Percentiles rank a stretch among this genome's conserved stretches.
Evolutionary conservation across 1,139 yeast species (phyloP).

Genomic region (Debaryomyces robertsiae): DNA sequence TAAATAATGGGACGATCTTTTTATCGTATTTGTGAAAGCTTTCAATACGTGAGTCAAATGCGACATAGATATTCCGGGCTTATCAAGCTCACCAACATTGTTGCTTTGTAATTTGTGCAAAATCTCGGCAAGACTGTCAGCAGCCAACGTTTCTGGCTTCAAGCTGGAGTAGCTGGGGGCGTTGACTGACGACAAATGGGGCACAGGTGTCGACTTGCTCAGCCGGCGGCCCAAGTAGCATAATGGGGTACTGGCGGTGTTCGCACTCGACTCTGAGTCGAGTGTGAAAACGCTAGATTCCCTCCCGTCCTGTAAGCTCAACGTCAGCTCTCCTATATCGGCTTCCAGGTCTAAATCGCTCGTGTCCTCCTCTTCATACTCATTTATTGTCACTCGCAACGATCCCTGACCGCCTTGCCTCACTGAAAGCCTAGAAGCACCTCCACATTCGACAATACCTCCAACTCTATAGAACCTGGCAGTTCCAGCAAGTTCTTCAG

Average conservation of each 20-base stretch:
- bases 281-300: background rate
- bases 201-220: conserved; percentile 1
- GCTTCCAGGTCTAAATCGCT: conserved; percentile 1
- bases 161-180: conserved; percentile 1
- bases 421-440: too few species aligned
- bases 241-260: too few species aligned
- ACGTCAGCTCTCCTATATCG: background rate
- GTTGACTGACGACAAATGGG: conserved; percentile 3
- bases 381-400: background rate
- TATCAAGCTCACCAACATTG: background rate
- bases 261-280: too few species aligned
- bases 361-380: background rate
- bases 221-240: background rate
- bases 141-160: conserved; percentile 5
- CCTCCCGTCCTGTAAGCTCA: background rate
- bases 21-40: conserved; percentile 13
- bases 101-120: background rate
- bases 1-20: conserved; percentile 9
- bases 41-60: conserved; percentile 21
- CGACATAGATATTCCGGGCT: conserved; percentile 14
- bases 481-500: too few species aligned
- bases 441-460: too few species aligned
- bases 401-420: too few species aligned
- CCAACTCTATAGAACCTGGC: too few species aligned
- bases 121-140: conserved; percentile 2